Evolutionary conservation across 352 stramenopile species (phyloP).

Genomic region (Globisporangium acanthophoron): DNA sequence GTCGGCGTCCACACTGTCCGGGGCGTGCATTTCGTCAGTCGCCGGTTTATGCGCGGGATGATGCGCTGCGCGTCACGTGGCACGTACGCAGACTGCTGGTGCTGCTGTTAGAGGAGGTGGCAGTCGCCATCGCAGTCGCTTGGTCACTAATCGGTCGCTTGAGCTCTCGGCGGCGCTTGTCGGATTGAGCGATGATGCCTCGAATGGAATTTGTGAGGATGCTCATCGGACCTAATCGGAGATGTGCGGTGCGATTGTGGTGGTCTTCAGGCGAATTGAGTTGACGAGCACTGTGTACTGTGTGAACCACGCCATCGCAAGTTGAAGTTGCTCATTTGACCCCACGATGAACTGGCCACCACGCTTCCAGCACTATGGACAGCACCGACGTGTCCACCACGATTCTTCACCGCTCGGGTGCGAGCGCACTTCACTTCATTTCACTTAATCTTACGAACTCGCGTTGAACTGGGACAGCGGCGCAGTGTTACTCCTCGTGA

Average conservation of each 20-base stretch:
- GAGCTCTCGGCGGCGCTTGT: neutral
- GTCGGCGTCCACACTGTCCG: conserved; percentile 53
- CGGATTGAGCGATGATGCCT: neutral
- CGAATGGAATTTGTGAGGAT: neutral
- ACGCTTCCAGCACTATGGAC: too few relatives aligned
- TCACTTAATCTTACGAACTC: neutral
- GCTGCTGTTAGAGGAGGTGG: neutral
- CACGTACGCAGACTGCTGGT: neutral
- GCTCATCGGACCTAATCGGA: neutral
- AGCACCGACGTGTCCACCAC: too few relatives aligned
- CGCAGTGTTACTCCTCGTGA: conserved; percentile 2
- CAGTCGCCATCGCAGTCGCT: neutral
- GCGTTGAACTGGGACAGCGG: neutral
- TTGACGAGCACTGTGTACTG: neutral
- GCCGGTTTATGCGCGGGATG: too few relatives aligned
- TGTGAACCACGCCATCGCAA: too few relatives aligned
- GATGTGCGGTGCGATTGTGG: neutral
- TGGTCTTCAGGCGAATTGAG: neutral
- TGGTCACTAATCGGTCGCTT: neutral
- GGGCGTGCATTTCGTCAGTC: neutral
- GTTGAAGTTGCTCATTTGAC: too few relatives aligned
- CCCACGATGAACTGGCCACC: too few relatives aligned
- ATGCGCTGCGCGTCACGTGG: neutral
- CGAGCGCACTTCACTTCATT: too few relatives aligned
- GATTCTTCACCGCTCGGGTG: too few relatives aligned